Evolutionary conservation across 2,329 filamentous ascomycete species (phyloP).

Genomic region (Colletotrichum incanum): DNA sequence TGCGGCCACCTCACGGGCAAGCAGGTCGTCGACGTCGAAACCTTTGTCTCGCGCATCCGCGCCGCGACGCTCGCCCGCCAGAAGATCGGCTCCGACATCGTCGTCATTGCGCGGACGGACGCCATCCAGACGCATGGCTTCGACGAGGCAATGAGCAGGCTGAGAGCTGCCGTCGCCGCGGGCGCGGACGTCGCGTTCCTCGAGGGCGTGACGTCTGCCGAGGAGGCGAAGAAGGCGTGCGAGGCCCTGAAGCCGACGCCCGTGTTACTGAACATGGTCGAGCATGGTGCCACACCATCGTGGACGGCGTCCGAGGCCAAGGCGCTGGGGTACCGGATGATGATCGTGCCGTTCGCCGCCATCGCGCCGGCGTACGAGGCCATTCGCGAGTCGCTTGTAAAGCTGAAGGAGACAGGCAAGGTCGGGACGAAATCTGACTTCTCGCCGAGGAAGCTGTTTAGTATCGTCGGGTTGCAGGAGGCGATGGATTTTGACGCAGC

Average conservation of each 20-base stretch:
- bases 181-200: constrained; percentile 75
- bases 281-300: constrained; percentile 69
- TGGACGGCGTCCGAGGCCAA: constrained; percentile 67
- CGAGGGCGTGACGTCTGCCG: constrained; percentile 69
- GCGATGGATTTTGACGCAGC: constrained; percentile 63
- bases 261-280: constrained; percentile 72
- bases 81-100: constrained; percentile 67
- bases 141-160: constrained; percentile 66
- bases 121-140: constrained; percentile 71
- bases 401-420: constrained; percentile 56
- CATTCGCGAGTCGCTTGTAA: constrained; percentile 55
- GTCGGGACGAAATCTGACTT: constrained; percentile 59
- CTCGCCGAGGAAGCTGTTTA: constrained; percentile 65
- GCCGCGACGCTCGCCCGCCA: constrained; percentile 68
- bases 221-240: constrained; percentile 65
- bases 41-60: constrained; percentile 70
- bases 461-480: constrained; percentile 67
- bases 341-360: constrained; percentile 70
- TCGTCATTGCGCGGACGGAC: constrained; percentile 77
- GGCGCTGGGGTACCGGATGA: constrained; percentile 70
- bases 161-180: constrained; percentile 65
- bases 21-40: constrained; percentile 66
- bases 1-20: constrained; percentile 77
- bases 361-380: constrained; percentile 64
- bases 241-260: constrained; percentile 64